Evolutionary conservation across 805 yeast species (phyloP), one percentile per base, ranked within the genome.

Genomic region (Cyberlindnera sargentensis): DNA sequence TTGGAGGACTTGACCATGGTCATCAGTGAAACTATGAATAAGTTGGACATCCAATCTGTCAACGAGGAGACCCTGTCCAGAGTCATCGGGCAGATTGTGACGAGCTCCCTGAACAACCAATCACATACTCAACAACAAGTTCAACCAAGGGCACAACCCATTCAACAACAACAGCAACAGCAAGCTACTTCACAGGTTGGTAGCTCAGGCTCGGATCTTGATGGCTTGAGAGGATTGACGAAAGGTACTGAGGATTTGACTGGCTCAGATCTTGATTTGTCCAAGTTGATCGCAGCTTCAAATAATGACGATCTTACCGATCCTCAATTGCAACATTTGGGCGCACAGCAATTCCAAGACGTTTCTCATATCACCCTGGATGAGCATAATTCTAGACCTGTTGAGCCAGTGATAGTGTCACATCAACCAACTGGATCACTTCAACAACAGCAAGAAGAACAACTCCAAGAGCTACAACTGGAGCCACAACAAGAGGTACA

Each of bases 41-140:
- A 67, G 26, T 70, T 82, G 23, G 63, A 70, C 4, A 72, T 78
- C 0, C 64, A 66, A 5, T 80, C 78, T 11, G 53, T 83, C 36
- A 65, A 68, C 27, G 60, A 59, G 5, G 58, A 62, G 30, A 49
- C 64, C 1, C 47, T 59, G 15, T 54, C 52, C 6, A 47, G 47
- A 20, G 51, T 56, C 5, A 54, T 56, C 5, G 50, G 56, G 4
- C 64, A 56, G 37, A 43, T 61, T 44, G 50, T 48, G n/a, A 37
- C 54, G 2, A 46, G 45, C 39, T 51, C 57, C 1, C 40, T 53
- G 33, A 37, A 37, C 33, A 33, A 36, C 33, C 31, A 35, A n/a
- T 20, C 3, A 28, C 27, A 15, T 15, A 15, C 20, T 15, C 20
- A 15, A 15, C 20, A 28, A 9, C 30, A 28, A 28, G 30, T 28